phyloP scores from a whole-genome alignment of 2,329 filamentous ascomycete genomes.

The Aspergillus ibericus region DNA sequence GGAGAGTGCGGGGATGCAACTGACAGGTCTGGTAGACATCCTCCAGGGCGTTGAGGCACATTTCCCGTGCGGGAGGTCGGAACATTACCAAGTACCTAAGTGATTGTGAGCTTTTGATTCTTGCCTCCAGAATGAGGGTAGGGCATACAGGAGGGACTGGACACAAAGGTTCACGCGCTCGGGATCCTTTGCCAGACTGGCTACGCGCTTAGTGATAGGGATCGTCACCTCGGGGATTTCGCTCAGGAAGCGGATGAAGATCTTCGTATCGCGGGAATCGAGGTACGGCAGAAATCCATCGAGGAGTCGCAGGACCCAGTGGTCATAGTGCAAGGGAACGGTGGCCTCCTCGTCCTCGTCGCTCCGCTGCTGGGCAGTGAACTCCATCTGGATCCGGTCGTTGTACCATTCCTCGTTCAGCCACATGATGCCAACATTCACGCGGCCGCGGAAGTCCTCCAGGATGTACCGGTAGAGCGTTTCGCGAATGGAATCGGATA shows the following conservation, averaged over 20 bases:
- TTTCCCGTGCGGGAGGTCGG: slow-evolving; percentile 59
- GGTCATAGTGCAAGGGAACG: slow-evolving; percentile 65
- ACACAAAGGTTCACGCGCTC: slow-evolving; percentile 62
- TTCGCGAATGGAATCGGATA: slow-evolving; percentile 71
- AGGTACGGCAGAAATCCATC: slow-evolving; percentile 88
- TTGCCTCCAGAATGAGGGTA: not conserved
- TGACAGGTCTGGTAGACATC: slow-evolving; percentile 58
- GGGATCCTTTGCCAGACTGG: slow-evolving; percentile 62
- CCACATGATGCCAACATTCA: slow-evolving; percentile 90
- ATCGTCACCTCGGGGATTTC: slow-evolving; percentile 80
- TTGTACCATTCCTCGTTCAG: slow-evolving; percentile 98
- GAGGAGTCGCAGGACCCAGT: slow-evolving; percentile 76
- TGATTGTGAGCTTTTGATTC: slow-evolving; percentile 12
- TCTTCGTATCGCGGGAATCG: slow-evolving; percentile 78
- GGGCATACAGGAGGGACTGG: slow-evolving; percentile 55
- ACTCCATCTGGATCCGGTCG: slow-evolving; percentile 62
- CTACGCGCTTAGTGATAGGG: slow-evolving; percentile 70
- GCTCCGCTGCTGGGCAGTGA: slow-evolving; percentile 43
- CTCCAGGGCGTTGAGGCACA: slow-evolving; percentile 59
- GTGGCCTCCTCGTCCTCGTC: slow-evolving; percentile 50
- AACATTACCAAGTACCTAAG: slow-evolving; percentile 57
- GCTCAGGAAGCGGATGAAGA: slow-evolving; percentile 85
- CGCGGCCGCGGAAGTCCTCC: slow-evolving; percentile 85
- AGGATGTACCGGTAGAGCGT: slow-evolving; percentile 81
- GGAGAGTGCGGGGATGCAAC: slow-evolving; percentile 17